phyloP scores from a whole-genome alignment of 345 rosid genomes.

The Cardamine occulta region DNA sequence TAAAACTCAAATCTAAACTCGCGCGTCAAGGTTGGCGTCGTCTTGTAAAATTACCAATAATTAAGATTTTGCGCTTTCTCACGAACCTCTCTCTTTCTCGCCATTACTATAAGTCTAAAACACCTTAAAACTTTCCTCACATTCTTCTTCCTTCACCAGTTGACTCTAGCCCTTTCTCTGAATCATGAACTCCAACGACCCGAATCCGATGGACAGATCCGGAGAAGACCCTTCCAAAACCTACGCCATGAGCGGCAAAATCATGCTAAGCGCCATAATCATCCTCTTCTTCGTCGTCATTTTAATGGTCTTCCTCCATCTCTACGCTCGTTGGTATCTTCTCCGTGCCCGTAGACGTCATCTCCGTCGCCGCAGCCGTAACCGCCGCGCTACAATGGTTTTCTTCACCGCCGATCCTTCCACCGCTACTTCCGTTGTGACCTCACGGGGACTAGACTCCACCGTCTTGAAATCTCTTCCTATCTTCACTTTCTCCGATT shows the following conservation, averaged over 20 bases:
- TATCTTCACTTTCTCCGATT: conserved; percentile 56
- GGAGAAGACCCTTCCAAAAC: conserved; percentile 9
- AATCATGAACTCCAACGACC: conserved; percentile 32
- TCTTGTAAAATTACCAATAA: conserved; percentile 21
- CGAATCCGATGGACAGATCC: conserved; percentile 13
- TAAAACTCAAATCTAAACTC: background rate
- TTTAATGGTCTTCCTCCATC: conserved; percentile 69
- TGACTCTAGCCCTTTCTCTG: conserved; percentile 30
- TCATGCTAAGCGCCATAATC: conserved; percentile 71
- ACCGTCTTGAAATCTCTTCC: conserved; percentile 70
- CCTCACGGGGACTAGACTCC: conserved; percentile 61
- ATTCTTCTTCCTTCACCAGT: conserved; percentile 26
- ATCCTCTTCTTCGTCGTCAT: conserved; percentile 74
- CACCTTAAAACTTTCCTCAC: background rate
- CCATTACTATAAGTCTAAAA: background rate
- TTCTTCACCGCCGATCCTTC: conserved; percentile 54
- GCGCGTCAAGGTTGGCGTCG: conserved; percentile 42
- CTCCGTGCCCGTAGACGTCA: conserved; percentile 65
- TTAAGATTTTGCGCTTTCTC: conserved; percentile 17
- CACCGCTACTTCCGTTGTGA: conserved; percentile 7
- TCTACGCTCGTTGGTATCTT: conserved; percentile 92
- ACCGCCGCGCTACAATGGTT: conserved; percentile 56
- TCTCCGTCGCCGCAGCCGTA: conserved; percentile 47
- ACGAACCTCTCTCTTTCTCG: conserved; percentile 38
- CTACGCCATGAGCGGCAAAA: conserved; percentile 67